Evolutionary conservation across 2,329 filamentous ascomycete species (phyloP).

Genomic region (Aspergillus sp.): DNA sequence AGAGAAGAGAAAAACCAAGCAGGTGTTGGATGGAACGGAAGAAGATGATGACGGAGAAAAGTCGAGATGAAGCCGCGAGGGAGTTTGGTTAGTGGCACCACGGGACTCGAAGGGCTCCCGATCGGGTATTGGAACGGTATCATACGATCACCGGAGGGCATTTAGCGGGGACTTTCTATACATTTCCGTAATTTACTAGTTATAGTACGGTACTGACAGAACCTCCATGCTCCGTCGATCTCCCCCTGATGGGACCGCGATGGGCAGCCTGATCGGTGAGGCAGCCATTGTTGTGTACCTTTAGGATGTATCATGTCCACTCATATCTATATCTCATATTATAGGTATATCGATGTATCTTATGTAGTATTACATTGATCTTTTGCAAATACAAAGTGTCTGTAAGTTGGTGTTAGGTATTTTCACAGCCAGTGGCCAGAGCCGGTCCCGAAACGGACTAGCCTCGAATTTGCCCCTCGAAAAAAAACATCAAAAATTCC

Average conservation of each 20-base stretch:
- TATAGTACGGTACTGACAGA: no score
- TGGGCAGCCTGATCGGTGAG: not conserved
- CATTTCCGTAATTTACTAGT: no score
- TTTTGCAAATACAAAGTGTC: no score
- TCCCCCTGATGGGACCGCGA: not conserved
- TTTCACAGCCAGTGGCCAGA: conserved; percentile 6
- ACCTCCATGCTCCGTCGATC: not conserved
- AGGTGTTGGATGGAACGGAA: not conserved
- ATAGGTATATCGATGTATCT: no score
- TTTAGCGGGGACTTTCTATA: no score
- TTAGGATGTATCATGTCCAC: not conserved
- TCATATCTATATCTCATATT: no score
- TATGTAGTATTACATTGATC: no score
- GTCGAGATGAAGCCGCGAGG: not conserved
- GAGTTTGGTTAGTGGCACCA: conserved; percentile 10
- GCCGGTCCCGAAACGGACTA: conserved; percentile 13
- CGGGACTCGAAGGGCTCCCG: conserved; percentile 2
- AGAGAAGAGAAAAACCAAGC: not conserved
- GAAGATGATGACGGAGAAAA: not conserved
- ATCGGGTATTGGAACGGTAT: not conserved
- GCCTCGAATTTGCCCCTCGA: conserved; percentile 15
- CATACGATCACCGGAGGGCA: no score
- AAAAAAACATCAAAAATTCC: conserved; percentile 25
- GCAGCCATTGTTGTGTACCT: not conserved
- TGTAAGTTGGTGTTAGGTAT: not conserved